A percentile compares a stretch with the other conserved stretches of the same genome.
These are phyloP conservation scores for Cucurbita argyrosperma DNA, from an alignment of 306 rosid species.

Conservation along the genomic window DNA sequence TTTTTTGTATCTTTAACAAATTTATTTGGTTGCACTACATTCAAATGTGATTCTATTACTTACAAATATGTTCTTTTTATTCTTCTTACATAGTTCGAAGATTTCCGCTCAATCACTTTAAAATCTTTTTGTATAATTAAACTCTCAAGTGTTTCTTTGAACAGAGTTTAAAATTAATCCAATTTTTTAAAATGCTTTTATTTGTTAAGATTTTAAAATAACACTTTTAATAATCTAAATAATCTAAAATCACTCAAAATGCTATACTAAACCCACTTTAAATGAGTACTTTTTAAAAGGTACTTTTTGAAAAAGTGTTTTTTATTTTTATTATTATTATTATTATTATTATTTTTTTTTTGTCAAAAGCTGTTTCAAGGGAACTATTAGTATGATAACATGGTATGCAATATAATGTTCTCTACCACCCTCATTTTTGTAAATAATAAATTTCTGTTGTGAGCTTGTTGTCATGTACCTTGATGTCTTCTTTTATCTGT, in stretches of 20 bases:
- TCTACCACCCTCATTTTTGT: neutral
- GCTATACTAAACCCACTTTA: neutral
- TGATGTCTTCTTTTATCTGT: slow-evolving; percentile 7
- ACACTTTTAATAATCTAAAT: too few relatives aligned
- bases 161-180: neutral
- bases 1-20: neutral
- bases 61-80: neutral
- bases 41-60: neutral
- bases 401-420: neutral
- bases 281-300: neutral
- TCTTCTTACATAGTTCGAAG: neutral
- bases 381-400: neutral
- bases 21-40: neutral
- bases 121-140: neutral
- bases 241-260: neutral
- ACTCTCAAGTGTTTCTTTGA: too few relatives aligned
- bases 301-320: neutral
- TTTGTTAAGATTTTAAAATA: neutral
- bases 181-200: neutral
- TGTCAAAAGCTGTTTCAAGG: neutral
- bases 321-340: neutral
- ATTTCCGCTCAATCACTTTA: neutral
- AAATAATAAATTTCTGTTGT: neutral
- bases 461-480: neutral
- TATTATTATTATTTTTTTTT: too few relatives aligned